These are phyloP conservation scores for Picea abies DNA, from an alignment of 83 land plant genomes.

Conservation along the genomic window DNA sequence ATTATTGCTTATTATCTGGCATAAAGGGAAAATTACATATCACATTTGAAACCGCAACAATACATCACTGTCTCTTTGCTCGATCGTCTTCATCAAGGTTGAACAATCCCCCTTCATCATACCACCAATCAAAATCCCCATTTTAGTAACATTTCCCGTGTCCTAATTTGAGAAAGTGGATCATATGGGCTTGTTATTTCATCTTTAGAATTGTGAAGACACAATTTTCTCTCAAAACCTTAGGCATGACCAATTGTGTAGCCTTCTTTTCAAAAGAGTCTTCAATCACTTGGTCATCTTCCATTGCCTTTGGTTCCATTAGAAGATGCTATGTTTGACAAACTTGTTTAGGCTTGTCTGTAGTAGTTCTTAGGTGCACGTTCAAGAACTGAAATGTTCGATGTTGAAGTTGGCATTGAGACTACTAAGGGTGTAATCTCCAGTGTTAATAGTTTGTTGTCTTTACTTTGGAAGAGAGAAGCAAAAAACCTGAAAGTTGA, in stretches of 20 bases:
- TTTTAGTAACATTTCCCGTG: slow-evolving; percentile 23
- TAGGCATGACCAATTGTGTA: slow-evolving; percentile 45
- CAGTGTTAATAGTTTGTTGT: too few species aligned
- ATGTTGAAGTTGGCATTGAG: too few species aligned
- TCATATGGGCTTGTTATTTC: slow-evolving; percentile 56
- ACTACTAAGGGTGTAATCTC: too few species aligned
- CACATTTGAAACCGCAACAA: slow-evolving; percentile 91
- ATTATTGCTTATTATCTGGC: slow-evolving; percentile 89
- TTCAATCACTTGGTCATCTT: too few species aligned
- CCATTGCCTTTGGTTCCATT: too few species aligned
- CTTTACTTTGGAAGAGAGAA: too few species aligned
- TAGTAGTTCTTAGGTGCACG: too few species aligned
- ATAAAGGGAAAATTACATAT: slow-evolving; percentile 93
- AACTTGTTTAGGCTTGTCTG: too few species aligned
- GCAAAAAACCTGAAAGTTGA: too few species aligned
- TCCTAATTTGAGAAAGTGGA: slow-evolving; percentile 34
- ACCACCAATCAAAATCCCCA: slow-evolving; percentile 65
- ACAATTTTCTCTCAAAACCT: slow-evolving; percentile 57
- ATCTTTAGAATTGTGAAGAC: slow-evolving; percentile 71
- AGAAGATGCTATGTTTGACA: too few species aligned
- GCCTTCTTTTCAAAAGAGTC: slow-evolving; percentile 11
- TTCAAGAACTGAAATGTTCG: too few species aligned
- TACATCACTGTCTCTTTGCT: slow-evolving; percentile 76
- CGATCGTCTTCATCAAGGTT: slow-evolving; percentile 92
- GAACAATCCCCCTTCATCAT: slow-evolving; percentile 91